These are phyloP conservation scores for Phanerochaete sordida DNA, from an alignment of 768 basidiomycete species.

Conservation along the genomic window DNA sequence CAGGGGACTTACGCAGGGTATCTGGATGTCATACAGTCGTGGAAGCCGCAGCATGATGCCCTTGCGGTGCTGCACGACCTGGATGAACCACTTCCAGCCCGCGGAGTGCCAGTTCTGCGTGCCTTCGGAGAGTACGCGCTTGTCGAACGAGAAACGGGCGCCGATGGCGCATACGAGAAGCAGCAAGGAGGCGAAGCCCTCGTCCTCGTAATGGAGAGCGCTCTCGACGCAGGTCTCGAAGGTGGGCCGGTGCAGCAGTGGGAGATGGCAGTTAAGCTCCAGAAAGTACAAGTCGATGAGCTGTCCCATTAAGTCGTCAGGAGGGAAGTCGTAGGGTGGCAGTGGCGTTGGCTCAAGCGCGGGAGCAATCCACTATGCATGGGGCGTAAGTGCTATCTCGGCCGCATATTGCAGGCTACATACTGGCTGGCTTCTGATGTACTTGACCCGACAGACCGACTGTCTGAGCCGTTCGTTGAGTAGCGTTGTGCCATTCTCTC, in stretches of 20 bases:
- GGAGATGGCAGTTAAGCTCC: constrained; percentile 30
- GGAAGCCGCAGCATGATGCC: constrained; percentile 27
- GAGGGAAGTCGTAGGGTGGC: constrained; percentile 12
- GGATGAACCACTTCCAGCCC: constrained; percentile 43
- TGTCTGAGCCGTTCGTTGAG: neutral
- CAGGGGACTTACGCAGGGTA: constrained; percentile 27
- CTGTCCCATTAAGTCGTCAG: constrained; percentile 11
- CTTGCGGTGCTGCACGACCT: constrained; percentile 33
- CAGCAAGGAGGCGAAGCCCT: constrained; percentile 46
- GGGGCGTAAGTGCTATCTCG: neutral
- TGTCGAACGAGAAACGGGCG: constrained; percentile 40
- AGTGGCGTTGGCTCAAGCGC: constrained; percentile 1
- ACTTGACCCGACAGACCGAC: constrained; percentile 21
- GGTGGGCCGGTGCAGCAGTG: constrained; percentile 40
- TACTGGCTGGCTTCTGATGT: constrained; percentile 41
- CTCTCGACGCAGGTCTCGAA: constrained; percentile 36
- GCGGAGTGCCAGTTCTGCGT: constrained; percentile 23
- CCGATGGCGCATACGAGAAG: constrained; percentile 56
- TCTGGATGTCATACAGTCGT: constrained; percentile 38
- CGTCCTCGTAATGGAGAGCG: constrained; percentile 35
- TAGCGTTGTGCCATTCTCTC: neutral
- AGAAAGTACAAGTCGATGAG: constrained; percentile 45
- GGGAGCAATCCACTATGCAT: constrained; percentile 12
- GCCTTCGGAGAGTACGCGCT: constrained; percentile 30
- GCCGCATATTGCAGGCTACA: constrained; percentile 17